phyloP scores from a whole-genome alignment of 106 monocot species.

The Platanthera guangdongensis region DNA sequence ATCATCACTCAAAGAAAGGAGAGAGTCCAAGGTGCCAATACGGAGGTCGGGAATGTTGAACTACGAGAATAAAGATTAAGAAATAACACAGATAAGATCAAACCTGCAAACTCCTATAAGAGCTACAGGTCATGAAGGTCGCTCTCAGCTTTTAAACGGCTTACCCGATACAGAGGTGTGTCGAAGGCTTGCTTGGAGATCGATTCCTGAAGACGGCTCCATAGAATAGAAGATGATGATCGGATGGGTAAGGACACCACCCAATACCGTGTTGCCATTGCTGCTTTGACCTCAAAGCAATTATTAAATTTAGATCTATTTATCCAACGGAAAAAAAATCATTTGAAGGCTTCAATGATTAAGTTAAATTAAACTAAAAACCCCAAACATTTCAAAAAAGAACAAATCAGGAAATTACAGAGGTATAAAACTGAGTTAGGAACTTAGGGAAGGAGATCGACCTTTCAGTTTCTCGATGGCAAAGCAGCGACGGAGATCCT shows the following conservation, averaged over 20 bases:
- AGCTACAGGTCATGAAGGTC: background rate
- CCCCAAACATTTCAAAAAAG: too few species aligned
- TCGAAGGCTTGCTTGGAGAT: constrained; percentile 84
- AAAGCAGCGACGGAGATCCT: too few species aligned
- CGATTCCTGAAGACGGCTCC: constrained; percentile 55
- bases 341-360: too few species aligned
- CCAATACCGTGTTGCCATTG: constrained; percentile 82
- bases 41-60: constrained; percentile 82
- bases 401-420: too few species aligned
- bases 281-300: background rate
- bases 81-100: constrained; percentile 12
- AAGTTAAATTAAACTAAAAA: too few species aligned
- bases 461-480: too few species aligned
- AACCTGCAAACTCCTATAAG: background rate
- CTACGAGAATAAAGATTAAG: constrained; percentile 19
- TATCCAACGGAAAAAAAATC: too few species aligned
- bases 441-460: too few species aligned
- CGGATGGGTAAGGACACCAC: constrained; percentile 75
- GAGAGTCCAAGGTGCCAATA: constrained; percentile 85
- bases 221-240: constrained; percentile 34
- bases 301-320: too few species aligned
- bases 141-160: background rate
- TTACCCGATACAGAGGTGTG: constrained; percentile 79
- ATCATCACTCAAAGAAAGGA: constrained; percentile 88
- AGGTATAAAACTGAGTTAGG: too few species aligned